phyloP scores from a whole-genome alignment of 148 eudicot genomes.

The Polygonum maritimum region DNA sequence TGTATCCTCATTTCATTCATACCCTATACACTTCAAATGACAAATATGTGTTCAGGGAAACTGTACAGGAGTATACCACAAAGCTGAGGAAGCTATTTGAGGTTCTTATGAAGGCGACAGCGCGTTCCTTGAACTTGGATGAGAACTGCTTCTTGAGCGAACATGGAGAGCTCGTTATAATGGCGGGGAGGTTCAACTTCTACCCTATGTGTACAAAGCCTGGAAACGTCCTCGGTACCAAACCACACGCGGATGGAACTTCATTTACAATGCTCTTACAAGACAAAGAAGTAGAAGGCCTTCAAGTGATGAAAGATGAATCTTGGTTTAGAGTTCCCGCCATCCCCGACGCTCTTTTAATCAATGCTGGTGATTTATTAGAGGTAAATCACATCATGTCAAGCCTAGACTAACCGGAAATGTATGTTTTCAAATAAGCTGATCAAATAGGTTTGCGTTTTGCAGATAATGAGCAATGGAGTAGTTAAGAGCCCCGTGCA shows the following conservation, averaged over 20 bases:
- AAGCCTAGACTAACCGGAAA: no score
- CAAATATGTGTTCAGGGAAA: conserved; percentile 11
- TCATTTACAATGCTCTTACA: conserved; percentile 38
- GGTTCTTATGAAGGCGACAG: conserved; percentile 24
- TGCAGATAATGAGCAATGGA: conserved; percentile 39
- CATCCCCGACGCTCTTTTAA: conserved; percentile 30
- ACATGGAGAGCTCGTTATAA: conserved; percentile 15
- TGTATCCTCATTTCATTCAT: background rate
- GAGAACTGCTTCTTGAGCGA: conserved; percentile 28
- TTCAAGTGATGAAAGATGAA: conserved; percentile 32
- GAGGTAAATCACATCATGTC: conserved; percentile 20
- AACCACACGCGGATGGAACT: conserved; percentile 41
- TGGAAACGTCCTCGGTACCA: conserved; percentile 22
- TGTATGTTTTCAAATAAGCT: background rate
- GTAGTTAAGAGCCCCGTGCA: conserved; percentile 24
- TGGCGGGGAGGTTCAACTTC: conserved; percentile 34
- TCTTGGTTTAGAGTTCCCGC: conserved; percentile 43
- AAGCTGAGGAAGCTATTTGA: conserved; percentile 16
- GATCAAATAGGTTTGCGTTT: background rate
- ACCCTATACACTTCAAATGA: background rate
- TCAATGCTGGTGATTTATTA: conserved; percentile 37
- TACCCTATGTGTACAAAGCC: conserved; percentile 37
- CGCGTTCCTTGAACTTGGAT: conserved; percentile 29
- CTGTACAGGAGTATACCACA: conserved; percentile 18
- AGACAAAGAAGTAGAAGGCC: conserved; percentile 43